A percentile compares a stretch with the other conserved stretches of the same genome.
These are phyloP conservation scores for Coniochaeta hoffmannii DNA, from an alignment of 2,329 filamentous ascomycete genomes.

Conservation along the genomic window DNA sequence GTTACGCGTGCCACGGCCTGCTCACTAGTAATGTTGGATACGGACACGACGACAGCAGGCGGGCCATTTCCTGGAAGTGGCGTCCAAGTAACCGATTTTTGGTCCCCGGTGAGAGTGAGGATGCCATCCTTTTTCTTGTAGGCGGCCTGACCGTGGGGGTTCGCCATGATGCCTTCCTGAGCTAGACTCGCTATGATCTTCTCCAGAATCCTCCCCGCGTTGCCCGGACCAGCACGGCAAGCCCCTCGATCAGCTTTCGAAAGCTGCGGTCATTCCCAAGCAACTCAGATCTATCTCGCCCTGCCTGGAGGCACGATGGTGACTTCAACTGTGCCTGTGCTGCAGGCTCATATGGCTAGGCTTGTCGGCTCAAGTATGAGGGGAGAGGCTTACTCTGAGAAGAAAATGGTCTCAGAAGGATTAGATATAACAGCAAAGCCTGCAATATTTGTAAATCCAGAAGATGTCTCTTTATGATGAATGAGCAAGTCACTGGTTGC, in stretches of 20 bases:
- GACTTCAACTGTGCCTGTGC: neutral
- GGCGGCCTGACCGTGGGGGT: constrained; percentile 58
- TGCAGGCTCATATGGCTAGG: neutral
- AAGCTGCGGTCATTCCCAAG: neutral
- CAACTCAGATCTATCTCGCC: neutral
- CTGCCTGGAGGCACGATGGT: neutral
- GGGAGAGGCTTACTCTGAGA: neutral
- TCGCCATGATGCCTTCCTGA: neutral
- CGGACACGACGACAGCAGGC: constrained; percentile 59
- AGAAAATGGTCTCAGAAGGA: neutral
- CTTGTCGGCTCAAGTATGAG: neutral
- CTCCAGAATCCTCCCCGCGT: neutral
- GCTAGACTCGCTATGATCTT: neutral
- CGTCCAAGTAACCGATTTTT: constrained; percentile 72
- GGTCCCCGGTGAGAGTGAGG: constrained; percentile 66
- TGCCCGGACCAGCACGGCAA: neutral
- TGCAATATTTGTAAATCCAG: neutral
- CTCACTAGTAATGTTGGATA: constrained; percentile 78
- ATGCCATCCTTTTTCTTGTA: constrained; percentile 93
- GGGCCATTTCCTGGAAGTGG: constrained; percentile 57
- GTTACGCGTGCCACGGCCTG: neutral
- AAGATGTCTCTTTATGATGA: neutral
- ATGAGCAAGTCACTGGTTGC: neutral
- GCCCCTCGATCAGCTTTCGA: neutral
- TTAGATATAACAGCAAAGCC: neutral